A percentile compares a stretch with the other conserved stretches of the same genome.
phyloP scores from a whole-genome alignment of 2,329 filamentous ascomycete genomes.

The Fusarium nelsonii region DNA sequence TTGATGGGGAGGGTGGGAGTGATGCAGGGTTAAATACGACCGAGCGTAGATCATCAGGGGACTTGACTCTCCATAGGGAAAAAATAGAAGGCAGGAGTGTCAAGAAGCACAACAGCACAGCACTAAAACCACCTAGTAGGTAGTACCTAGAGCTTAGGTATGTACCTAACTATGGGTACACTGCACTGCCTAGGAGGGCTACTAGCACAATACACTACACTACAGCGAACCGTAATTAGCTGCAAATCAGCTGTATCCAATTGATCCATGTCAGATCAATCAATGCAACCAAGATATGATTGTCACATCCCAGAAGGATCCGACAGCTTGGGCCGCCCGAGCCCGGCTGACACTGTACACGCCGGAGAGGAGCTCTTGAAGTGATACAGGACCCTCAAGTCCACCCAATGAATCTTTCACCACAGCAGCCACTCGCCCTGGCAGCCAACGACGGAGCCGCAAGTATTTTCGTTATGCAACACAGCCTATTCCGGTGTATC shows the following conservation, averaged over 20 bases:
- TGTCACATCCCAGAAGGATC: conserved; percentile 45
- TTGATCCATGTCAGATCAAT: conserved; percentile 30
- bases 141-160: conserved; percentile 6
- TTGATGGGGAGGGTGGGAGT: conserved; percentile 3
- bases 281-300: conserved; percentile 43
- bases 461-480: conserved; percentile 45
- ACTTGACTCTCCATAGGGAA: background rate
- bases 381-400: conserved; percentile 19
- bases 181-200: background rate
- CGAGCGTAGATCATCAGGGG: background rate
- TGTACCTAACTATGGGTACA: conserved; percentile 6
- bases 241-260: background rate
- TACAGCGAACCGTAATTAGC: background rate
- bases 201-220: background rate
- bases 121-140: background rate
- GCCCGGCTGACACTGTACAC: conserved; percentile 41
- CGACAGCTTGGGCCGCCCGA: conserved; percentile 46
- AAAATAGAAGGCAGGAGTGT: conserved; percentile 2
- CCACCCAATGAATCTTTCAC: conserved; percentile 33
- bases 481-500: conserved; percentile 36
- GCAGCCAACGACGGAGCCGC: conserved; percentile 38
- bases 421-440: conserved; percentile 44
- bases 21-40: conserved; percentile 42
- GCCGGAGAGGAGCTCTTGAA: conserved; percentile 33
- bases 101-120: conserved; percentile 16